phyloP scores from a whole-genome alignment of 106 monocot species.

The Triglochin maritima region DNA sequence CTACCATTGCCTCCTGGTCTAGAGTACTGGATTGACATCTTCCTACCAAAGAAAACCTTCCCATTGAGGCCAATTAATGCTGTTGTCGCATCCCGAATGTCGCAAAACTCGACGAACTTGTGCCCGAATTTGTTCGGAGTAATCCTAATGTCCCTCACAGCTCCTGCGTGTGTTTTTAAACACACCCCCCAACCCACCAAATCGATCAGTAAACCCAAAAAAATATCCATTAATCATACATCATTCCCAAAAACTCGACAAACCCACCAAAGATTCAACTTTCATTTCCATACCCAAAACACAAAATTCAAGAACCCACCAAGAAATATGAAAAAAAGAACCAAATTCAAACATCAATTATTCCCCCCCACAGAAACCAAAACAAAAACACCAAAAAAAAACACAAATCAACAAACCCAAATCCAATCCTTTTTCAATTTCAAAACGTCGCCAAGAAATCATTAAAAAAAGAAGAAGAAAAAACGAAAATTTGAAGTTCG shows the following conservation, averaged over 20 bases:
- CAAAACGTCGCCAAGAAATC: neutral
- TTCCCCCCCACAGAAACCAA: too few relatives aligned
- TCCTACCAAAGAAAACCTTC: constrained; percentile 41
- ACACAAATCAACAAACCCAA: neutral
- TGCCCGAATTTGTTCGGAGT: constrained; percentile 35
- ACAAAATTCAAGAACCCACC: neutral
- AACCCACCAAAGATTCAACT: neutral
- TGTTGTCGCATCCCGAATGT: constrained; percentile 66
- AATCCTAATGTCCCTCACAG: constrained; percentile 76
- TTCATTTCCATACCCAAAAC: neutral
- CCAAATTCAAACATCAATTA: too few relatives aligned
- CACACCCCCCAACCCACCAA: neutral
- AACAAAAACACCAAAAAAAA: neutral
- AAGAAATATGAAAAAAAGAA: neutral
- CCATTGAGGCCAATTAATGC: constrained; percentile 58
- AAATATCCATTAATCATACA: too few relatives aligned
- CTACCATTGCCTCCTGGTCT: constrained; percentile 25
- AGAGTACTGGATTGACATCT: constrained; percentile 45
- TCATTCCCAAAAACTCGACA: neutral
- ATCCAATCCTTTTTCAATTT: too few relatives aligned
- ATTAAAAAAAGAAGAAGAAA: neutral
- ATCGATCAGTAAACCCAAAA: neutral
- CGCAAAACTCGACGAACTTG: constrained; percentile 80
- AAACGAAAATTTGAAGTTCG: neutral
- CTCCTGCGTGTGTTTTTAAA: constrained; percentile 25